phyloP scores from a whole-genome alignment of 805 yeast species.

The Tetrapisispora phaffii region DNA sequence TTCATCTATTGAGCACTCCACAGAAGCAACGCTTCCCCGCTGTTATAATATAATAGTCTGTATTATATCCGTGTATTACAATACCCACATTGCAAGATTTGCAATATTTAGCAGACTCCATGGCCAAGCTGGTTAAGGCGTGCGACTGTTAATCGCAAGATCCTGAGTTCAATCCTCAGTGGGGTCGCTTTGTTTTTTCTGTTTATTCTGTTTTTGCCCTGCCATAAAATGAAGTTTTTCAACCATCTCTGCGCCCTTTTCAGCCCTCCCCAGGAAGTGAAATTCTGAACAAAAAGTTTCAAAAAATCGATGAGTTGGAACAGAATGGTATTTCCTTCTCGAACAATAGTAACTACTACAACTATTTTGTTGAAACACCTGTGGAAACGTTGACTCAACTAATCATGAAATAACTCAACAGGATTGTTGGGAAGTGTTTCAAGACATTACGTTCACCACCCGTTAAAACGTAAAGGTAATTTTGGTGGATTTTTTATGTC shows the following conservation, averaged over 20 bases:
- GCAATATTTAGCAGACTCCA: conserved; percentile 31
- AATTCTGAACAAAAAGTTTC: neutral
- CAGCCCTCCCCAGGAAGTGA: neutral
- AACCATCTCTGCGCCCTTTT: too few species aligned
- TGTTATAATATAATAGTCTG: too few species aligned
- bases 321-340: neutral
- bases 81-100: too few species aligned
- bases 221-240: neutral
- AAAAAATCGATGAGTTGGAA: neutral
- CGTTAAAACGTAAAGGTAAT: too few species aligned
- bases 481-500: too few species aligned
- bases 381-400: neutral
- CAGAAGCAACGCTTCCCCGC: too few species aligned
- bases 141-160: conserved; percentile 53
- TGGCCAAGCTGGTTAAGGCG: conserved; percentile 56
- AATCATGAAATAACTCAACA: neutral
- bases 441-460: too few species aligned
- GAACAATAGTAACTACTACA: neutral
- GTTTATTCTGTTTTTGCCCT: neutral
- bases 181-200: conserved; percentile 32
- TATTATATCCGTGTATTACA: too few species aligned
- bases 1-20: too few species aligned
- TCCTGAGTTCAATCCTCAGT: conserved; percentile 49
- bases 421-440: neutral
- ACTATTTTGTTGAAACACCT: neutral